Evolutionary conservation across 2,329 filamentous ascomycete genomes (phyloP), one percentile per base, ranked within the genome.

Genomic region (Metarhizium robertsii): DNA sequence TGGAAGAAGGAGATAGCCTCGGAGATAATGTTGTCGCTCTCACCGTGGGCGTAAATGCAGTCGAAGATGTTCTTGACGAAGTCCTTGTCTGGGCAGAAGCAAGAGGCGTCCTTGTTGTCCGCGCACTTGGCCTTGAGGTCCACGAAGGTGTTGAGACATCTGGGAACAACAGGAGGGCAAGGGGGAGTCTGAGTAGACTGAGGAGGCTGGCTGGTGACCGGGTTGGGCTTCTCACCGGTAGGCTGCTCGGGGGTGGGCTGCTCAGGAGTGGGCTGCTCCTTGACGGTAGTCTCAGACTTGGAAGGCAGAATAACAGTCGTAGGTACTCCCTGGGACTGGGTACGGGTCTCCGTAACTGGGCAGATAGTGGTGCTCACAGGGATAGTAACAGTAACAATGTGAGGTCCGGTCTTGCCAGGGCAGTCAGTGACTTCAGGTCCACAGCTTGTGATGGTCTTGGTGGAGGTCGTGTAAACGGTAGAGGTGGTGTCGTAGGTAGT

Each of bases 71-170:
- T 86, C 70, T 84, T 77, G 67, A 91, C 88, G 73, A 94, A 92
- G 55, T 83, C 75, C 58, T 79, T 71, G 67, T 87, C 81, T 63
- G 88, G 87, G 84, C 92, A 97, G 86, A 89, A 96, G 83, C 92
- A 97, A 61, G 75, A 73, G 57, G 79, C 74, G 67, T 96, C 90
- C 47, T 87, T 86, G 84, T 96, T 96, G 75, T 89, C 85, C 64
- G 79, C 79, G 83, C 92, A 97, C 67, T 81, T 76, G 53, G 66
- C 58, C 52, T 87, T 81, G 58, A 79, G 73, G 69, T 83, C 81
- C 66, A 95, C 74, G 89, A 90, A 96, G 65, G 91, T 95, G 81
- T 92, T 94, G 74, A 97, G 76, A 78, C 92, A 97, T 67, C 84
- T 84, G 60, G 92, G 92, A 52, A 96, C 86, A 50, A 92, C 81